These are phyloP conservation scores for Vanilla planifolia DNA, from an alignment of 106 monocot species.

Conservation along the genomic window DNA sequence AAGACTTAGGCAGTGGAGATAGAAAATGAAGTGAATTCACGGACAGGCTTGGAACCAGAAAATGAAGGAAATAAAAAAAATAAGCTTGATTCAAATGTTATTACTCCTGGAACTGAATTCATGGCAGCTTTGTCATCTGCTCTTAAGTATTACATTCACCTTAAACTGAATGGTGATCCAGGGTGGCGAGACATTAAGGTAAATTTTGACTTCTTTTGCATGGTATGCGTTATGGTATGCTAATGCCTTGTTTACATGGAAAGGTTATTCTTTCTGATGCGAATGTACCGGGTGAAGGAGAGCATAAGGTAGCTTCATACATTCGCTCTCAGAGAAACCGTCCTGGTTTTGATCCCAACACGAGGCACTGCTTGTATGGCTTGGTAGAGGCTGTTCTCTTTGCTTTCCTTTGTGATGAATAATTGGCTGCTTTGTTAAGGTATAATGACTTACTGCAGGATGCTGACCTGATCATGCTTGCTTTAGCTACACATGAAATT, in stretches of 20 bases:
- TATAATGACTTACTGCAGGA: slow-evolving; percentile 21
- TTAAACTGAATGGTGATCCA: slow-evolving; percentile 40
- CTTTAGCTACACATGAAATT: slow-evolving; percentile 48
- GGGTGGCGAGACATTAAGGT: slow-evolving; percentile 49
- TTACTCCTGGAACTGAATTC: slow-evolving; percentile 61
- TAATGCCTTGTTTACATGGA: not conserved
- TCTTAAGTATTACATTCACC: slow-evolving; percentile 41
- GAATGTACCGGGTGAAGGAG: slow-evolving; percentile 16
- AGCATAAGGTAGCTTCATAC: slow-evolving; percentile 9
- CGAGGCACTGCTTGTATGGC: slow-evolving; percentile 13
- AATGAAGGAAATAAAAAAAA: slow-evolving; percentile 1
- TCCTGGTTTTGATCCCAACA: slow-evolving; percentile 8
- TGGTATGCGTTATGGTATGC: not conserved
- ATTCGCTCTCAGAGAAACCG: slow-evolving; percentile 10
- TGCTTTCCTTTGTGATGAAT: not conserved
- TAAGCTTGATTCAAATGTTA: slow-evolving; percentile 45
- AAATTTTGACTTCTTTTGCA: not conserved
- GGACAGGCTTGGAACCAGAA: slow-evolving; percentile 11
- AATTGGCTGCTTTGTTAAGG: not conserved
- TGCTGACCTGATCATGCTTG: slow-evolving; percentile 59
- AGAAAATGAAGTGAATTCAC: slow-evolving; percentile 19
- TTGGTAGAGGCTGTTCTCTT: slow-evolving; percentile 7
- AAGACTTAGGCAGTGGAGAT: slow-evolving; percentile 28
- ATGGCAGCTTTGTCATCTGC: slow-evolving; percentile 40
- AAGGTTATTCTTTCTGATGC: slow-evolving; percentile 16